Conservation (phyloP, 352 stramenopile species). For the Peronospora destructor region DNA sequence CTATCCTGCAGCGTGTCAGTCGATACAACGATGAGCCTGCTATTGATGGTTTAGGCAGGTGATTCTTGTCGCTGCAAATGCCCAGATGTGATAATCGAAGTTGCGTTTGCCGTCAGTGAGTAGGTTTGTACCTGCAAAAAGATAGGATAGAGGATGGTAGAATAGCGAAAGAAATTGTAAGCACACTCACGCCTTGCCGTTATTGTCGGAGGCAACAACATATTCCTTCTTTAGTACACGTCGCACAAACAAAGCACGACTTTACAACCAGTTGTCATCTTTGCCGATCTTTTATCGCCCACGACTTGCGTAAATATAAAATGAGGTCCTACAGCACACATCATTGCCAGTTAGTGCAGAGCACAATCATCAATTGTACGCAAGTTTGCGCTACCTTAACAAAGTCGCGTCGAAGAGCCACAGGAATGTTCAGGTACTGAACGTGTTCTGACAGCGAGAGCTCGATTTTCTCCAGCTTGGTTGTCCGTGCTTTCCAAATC, state of each 20-base stretch:
- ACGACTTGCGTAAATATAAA: constrained; percentile 40
- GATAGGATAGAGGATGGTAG: background rate
- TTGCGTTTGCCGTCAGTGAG: background rate
- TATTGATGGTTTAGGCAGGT: constrained; percentile 18
- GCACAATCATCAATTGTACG: background rate
- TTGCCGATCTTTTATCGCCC: constrained; percentile 17
- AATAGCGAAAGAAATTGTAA: background rate
- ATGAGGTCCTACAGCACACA: constrained; percentile 37
- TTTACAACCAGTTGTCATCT: constrained; percentile 4
- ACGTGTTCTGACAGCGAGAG: constrained; percentile 64
- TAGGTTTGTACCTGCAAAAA: background rate
- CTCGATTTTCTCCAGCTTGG: constrained; percentile 70
- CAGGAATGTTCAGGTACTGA: constrained; percentile 52
- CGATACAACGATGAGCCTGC: constrained; percentile 44
- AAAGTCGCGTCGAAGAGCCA: constrained; percentile 43
- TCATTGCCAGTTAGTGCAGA: constrained; percentile 1
- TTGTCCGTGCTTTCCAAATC: constrained; percentile 61
- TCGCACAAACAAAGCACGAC: constrained; percentile 24
- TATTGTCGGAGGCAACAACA: constrained; percentile 2
- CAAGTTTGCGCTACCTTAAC: constrained; percentile 34
- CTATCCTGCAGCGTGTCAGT: constrained; percentile 49
- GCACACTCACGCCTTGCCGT: constrained; percentile 4
- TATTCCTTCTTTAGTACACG: background rate
- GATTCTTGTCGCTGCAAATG: background rate
- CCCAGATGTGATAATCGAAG: background rate